Evolutionary conservation across 176 grass and related monocot species (phyloP).

Genomic region (Avena eriantha): DNA sequence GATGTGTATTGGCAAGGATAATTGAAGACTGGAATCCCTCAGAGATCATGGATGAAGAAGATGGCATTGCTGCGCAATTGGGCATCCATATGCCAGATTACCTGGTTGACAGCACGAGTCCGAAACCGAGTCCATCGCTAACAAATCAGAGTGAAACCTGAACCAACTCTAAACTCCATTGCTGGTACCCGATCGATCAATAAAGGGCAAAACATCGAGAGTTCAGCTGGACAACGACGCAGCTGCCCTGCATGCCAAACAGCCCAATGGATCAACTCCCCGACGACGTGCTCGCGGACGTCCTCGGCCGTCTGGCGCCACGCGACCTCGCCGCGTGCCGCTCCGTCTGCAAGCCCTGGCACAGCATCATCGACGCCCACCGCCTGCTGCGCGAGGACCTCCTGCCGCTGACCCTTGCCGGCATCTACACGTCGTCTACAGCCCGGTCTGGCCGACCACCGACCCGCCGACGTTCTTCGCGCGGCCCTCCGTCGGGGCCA

Average conservation of each 20-base stretch:
- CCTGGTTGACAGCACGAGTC: background rate
- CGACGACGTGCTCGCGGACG: constrained; percentile 1
- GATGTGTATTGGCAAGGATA: too few species aligned
- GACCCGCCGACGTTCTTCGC: background rate
- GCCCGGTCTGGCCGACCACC: background rate
- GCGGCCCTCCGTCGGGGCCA: background rate
- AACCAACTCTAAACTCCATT: background rate
- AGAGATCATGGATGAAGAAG: too few species aligned
- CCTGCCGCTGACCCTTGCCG: constrained; percentile 1
- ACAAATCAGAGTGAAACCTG: background rate
- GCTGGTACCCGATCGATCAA: too few species aligned
- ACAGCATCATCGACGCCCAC: background rate
- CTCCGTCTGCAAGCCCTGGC: background rate
- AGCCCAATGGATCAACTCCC: background rate
- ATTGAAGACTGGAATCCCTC: too few species aligned
- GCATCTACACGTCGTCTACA: background rate
- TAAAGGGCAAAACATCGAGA: too few species aligned
- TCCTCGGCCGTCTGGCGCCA: background rate
- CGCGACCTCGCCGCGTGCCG: background rate
- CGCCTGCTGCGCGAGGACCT: constrained; percentile 15
- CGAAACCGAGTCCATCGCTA: background rate
- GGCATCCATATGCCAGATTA: too few species aligned
- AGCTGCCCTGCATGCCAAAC: background rate
- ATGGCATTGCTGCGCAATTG: too few species aligned
- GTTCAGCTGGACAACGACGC: too few species aligned